Base-by-base conservation (phyloP, 1,284 basidiomycete species). In the Psilocybe mexicana region DNA sequence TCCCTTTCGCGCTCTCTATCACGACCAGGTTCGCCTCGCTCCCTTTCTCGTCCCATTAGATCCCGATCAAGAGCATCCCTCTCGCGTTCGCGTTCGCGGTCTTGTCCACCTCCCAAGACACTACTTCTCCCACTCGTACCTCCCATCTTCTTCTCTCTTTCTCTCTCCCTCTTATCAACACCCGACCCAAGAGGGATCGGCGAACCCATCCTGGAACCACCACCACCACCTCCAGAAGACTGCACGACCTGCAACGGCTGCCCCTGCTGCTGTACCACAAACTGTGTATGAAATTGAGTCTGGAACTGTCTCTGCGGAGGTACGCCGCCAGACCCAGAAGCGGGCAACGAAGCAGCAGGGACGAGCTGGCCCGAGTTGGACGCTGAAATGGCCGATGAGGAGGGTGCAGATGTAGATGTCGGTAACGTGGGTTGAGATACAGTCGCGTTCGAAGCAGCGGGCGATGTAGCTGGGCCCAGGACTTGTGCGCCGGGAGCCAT, bases 281-380 rank as follows among this genome's bases (percentile, higher is more conserved):
- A 72, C 61, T 66, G 66, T 14, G 70, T 71, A 47, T 70, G 71
- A 54, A 72, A 74, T 49, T 72, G 68, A 26, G 49, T 61, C 57
- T 74, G 72, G 61, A 69, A 70, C 45, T 69, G 66, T 47, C 63
- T 61, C 59, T 71, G 72, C 14, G 70, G 67, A 2, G 63, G 69
- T 18, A 46, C 35, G 1, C 49, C 52, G 55, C 43, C 36, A 40
- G 38, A 12, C 43, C 23, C 43, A 55, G 55, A 11, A 48, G 49
- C 35, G 18, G 57, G 35, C 23, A 60, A 33, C 30, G 55, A 44
- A 26, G 60, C 42, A 25, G 57, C 24, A 2, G 52, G 52, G 30
- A 44, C 44, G 23, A 35, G 12, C 33, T 44, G 52, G 12, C 52
- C 49, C 30, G 58, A 38, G 8, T 36, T 43, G 1, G 54, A 43